Evolutionary conservation across 2,329 filamentous ascomycete species (phyloP).

Genomic region (Endocalyx cinctus): DNA sequence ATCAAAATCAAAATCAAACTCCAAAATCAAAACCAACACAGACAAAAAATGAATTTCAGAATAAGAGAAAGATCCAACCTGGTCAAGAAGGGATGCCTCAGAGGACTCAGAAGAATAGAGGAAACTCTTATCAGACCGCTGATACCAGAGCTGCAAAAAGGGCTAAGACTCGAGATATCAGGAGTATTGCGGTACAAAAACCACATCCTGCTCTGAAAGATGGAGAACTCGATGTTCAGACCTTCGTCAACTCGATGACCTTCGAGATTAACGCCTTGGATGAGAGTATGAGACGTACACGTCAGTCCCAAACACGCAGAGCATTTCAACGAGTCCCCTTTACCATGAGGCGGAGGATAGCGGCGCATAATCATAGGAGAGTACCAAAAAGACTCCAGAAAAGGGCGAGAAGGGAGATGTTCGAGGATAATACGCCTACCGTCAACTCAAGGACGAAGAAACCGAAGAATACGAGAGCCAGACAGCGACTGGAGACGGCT

Average conservation of each 20-base stretch:
- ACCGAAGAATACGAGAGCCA: constrained; percentile 51
- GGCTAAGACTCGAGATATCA: constrained; percentile 41
- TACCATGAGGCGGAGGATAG: constrained; percentile 77
- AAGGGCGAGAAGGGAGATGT: constrained; percentile 70
- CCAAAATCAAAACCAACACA: no score
- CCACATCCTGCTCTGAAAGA: constrained; percentile 52
- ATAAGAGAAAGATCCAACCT: constrained; percentile 24
- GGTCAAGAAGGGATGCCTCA: constrained; percentile 12
- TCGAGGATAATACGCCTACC: constrained; percentile 84
- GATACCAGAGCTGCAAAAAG: constrained; percentile 34
- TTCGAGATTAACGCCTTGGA: constrained; percentile 87
- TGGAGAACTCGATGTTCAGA: constrained; percentile 79
- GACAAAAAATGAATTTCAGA: no score
- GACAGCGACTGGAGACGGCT: constrained; percentile 70
- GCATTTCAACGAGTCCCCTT: constrained; percentile 91
- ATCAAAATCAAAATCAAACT: no score
- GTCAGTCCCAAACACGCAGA: constrained; percentile 55
- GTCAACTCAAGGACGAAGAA: constrained; percentile 62
- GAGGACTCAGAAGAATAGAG: no score
- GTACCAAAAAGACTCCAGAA: constrained; percentile 73
- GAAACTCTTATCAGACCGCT: no score
- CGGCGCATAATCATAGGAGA: constrained; percentile 90
- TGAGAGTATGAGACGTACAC: constrained; percentile 72
- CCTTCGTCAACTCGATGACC: constrained; percentile 79
- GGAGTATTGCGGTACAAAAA: constrained; percentile 46